phyloP scores from a whole-genome alignment of 2,329 filamentous ascomycete species.

The Podosphaera aphanis region DNA sequence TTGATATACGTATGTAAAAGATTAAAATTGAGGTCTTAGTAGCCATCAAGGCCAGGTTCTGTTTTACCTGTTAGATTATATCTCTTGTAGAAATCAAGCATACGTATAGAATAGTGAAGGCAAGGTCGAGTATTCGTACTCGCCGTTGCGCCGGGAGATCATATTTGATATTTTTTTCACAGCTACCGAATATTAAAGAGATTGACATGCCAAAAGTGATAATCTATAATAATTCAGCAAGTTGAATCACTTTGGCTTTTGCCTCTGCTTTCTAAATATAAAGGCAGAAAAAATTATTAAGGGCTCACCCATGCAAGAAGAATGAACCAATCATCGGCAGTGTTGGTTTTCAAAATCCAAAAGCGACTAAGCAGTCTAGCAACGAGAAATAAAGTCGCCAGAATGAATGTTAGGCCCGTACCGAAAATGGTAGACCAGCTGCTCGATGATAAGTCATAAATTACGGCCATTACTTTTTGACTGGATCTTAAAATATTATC shows the following conservation, averaged over 20 bases:
- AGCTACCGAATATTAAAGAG: background rate
- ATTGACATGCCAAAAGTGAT: background rate
- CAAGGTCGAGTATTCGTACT: slow-evolving; percentile 37
- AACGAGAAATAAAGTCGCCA: slow-evolving; percentile 52
- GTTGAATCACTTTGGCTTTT: slow-evolving; percentile 3
- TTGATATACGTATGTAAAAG: slow-evolving; percentile 69
- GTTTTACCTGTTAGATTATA: slow-evolving; percentile 4
- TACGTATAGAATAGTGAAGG: slow-evolving; percentile 39
- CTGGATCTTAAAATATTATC: too few species aligned
- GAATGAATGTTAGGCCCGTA: slow-evolving; percentile 40
- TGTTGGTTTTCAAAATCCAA: slow-evolving; percentile 47
- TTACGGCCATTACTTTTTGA: background rate
- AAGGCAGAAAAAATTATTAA: background rate
- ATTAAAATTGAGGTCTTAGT: slow-evolving; percentile 82
- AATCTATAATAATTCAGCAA: slow-evolving; percentile 34
- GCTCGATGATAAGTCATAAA: slow-evolving; percentile 5
- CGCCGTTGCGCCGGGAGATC: background rate
- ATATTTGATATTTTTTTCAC: background rate
- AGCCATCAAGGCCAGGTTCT: slow-evolving; percentile 77
- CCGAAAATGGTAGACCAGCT: slow-evolving; percentile 43
- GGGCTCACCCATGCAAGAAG: slow-evolving; percentile 44
- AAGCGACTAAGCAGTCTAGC: slow-evolving; percentile 50
- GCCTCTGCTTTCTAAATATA: background rate
- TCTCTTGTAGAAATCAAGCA: slow-evolving; percentile 8
- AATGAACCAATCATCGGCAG: slow-evolving; percentile 64